phyloP scores from a whole-genome alignment of 2,329 filamentous ascomycete species.

The Metarhizium humberi region DNA sequence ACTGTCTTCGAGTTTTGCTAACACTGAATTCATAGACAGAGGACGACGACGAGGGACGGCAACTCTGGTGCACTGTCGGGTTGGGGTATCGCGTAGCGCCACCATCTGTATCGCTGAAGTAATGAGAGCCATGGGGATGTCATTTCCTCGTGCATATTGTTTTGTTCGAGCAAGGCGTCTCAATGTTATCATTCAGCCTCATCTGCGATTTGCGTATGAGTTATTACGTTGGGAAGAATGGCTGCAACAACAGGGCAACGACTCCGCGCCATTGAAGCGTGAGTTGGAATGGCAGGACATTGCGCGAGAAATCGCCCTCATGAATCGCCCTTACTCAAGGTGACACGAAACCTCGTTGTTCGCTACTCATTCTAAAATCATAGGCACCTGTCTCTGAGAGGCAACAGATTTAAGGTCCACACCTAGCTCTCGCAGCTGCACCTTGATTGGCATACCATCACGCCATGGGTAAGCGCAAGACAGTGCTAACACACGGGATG shows the following conservation, averaged over 20 bases:
- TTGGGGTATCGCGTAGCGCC: conserved; percentile 89
- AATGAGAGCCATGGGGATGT: conserved; percentile 72
- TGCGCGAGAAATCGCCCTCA: conserved; percentile 79
- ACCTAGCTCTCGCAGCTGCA: background rate
- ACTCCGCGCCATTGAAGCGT: conserved; percentile 42
- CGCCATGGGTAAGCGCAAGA: background rate
- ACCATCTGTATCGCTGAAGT: conserved; percentile 99
- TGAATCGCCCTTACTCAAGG: conserved; percentile 89
- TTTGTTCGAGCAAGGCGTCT: conserved; percentile 86
- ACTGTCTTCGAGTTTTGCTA: conserved; percentile 2
- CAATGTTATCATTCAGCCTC: conserved; percentile 97
- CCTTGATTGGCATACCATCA: no score
- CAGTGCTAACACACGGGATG: background rate
- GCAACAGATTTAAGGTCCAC: background rate
- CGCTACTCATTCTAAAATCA: background rate
- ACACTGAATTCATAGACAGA: conserved; percentile 46
- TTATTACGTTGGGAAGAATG: conserved; percentile 91
- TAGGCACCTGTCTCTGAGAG: background rate
- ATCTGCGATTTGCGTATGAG: conserved; percentile 90
- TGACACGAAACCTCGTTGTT: background rate
- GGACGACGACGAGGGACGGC: conserved; percentile 70
- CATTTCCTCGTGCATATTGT: conserved; percentile 89
- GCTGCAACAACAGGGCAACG: conserved; percentile 46
- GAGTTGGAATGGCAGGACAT: conserved; percentile 91
- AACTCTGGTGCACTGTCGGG: conserved; percentile 90